Percentiles rank a stretch among this genome's conserved stretches.
These are phyloP conservation scores for Pleurotus pulmonarius DNA, from an alignment of 768 basidiomycete genomes.

Conservation along the genomic window DNA sequence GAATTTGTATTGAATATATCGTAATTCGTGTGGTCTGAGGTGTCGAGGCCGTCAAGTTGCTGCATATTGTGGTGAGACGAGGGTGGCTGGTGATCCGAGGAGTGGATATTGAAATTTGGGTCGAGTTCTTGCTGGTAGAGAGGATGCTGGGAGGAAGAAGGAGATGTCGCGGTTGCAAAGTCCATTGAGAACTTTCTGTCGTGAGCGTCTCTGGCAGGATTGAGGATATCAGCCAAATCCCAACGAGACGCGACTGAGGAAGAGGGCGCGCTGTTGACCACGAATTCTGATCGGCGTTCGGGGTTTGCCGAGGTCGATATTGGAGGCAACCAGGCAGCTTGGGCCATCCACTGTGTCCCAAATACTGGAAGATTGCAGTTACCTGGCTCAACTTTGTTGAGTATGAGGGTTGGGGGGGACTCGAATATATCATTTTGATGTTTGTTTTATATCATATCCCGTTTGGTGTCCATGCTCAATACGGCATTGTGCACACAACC, in stretches of 20 bases:
- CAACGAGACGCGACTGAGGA: constrained; percentile 32
- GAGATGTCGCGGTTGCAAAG: constrained; percentile 28
- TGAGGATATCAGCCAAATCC: constrained; percentile 45
- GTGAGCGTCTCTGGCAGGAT: constrained; percentile 24
- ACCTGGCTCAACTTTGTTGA: background rate
- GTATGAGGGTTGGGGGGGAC: background rate
- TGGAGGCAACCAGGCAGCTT: constrained; percentile 30
- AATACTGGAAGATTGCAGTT: background rate
- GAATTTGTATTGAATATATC: constrained; percentile 53
- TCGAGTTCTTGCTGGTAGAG: constrained; percentile 62
- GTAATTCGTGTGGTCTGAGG: constrained; percentile 55
- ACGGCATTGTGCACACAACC: constrained; percentile 15
- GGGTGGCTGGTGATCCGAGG: constrained; percentile 34
- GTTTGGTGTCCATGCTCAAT: constrained; percentile 19
- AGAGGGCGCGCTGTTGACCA: constrained; percentile 28
- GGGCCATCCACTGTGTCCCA: constrained; percentile 26
- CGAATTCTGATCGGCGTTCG: constrained; percentile 58
- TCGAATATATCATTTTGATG: constrained; percentile 1
- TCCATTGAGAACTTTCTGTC: constrained; percentile 54
- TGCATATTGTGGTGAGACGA: constrained; percentile 36
- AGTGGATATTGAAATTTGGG: constrained; percentile 43
- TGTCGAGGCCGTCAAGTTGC: constrained; percentile 48
- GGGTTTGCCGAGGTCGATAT: constrained; percentile 37
- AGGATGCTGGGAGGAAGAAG: constrained; percentile 34
- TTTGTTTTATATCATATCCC: constrained; percentile 12